Conservation (phyloP, 176 grass and related monocot genomes). For the Oryza longistaminata region DNA sequence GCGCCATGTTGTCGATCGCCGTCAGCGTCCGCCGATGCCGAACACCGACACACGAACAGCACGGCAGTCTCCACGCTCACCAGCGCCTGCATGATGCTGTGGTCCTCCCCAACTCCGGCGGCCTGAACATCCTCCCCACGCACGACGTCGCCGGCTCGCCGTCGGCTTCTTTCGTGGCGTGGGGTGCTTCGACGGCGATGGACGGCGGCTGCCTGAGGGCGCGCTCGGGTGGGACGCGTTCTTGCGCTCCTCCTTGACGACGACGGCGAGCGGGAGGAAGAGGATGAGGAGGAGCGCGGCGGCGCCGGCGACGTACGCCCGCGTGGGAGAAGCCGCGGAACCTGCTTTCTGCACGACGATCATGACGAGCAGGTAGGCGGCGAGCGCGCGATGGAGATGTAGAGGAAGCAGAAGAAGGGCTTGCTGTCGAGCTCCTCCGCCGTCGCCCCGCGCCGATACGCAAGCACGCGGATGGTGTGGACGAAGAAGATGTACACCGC, state of each 20-base stretch:
- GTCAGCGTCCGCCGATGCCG: constrained; percentile 80
- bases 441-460: background rate
- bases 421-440: constrained; percentile 2
- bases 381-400: constrained; percentile 44
- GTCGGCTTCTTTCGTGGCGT: background rate
- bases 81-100: constrained; percentile 56
- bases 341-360: constrained; percentile 49
- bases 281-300: constrained; percentile 42
- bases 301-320: constrained; percentile 24
- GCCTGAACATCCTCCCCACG: constrained; percentile 47
- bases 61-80: constrained; percentile 62
- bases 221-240: constrained; percentile 4
- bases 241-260: constrained; percentile 47
- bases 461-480: constrained; percentile 51
- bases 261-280: constrained; percentile 40
- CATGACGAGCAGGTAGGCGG: constrained; percentile 48
- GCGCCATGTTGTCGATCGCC: constrained; percentile 96
- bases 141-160: background rate
- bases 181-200: constrained; percentile 37
- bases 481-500: constrained; percentile 57
- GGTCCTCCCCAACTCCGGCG: constrained; percentile 50
- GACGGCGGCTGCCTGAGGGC: constrained; percentile 3
- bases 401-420: constrained; percentile 49
- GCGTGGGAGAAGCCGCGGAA: constrained; percentile 37
- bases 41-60: constrained; percentile 60